Evolutionary conservation across 148 eudicot species (phyloP), one percentile per base, ranked within the genome.

Genomic region (Suaeda aralocaspica): DNA sequence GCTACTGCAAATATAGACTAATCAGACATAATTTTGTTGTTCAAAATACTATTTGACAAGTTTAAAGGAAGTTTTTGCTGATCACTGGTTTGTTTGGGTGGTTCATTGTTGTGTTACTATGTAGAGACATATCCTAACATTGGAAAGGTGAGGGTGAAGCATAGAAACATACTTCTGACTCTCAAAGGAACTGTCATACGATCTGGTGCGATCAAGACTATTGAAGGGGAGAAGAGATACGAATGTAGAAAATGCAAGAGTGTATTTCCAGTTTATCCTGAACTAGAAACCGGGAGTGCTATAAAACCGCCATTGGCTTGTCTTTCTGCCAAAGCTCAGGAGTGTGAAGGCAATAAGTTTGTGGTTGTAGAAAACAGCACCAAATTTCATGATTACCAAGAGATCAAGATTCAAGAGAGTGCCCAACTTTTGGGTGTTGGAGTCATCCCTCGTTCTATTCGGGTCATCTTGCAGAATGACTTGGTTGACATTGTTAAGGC

Each of bases 401-500:
- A 94, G 74, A 91, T 91, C 64, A 94, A 94, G 77, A 86, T 94
- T 76, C 99, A 94, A 80, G 97, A 94, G 72, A 94, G 86, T 70
- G 85, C 97, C 4, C 97, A 94, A 68, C 85, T 91, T 36, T 79
- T 94, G 28, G 96, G 91, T 71, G 96, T 94, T 74, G 99, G 99
- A 63, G 84, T 87, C 55, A 87, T 94, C 79, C 99, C 99, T 70
- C 99, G 99, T 75, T 94, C 99, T 26, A 84, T 94, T 70, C 89
- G 87, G 74, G 83, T 94, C 51, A 91, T 94, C 74, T 68, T 94
- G 81, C 87, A 79, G 77, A 92, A 91, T 80, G 99, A 94, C 79
- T 89, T 94, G 26, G 97, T 94, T 69, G 99, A 94, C 84, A 83
- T 74, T 50, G 96, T 94, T 76, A 94, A 89, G 77, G 99, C 99